phyloP scores from a whole-genome alignment of 108 stramenopile genomes.

The Epipyxis sp. region DNA sequence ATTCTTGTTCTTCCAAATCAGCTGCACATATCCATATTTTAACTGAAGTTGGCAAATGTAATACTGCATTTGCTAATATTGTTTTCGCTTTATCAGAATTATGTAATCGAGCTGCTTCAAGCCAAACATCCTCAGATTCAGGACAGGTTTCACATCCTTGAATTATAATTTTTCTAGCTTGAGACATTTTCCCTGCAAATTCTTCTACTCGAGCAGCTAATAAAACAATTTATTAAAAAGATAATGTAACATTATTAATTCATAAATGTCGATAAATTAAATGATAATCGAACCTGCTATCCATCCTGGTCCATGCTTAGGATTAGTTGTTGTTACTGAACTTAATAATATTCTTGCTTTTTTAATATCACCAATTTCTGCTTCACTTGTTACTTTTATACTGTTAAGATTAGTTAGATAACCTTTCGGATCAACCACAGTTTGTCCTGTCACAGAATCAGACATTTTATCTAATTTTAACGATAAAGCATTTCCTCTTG shows the following conservation, averaged over 20 bases:
- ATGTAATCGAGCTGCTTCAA: conserved; percentile 93
- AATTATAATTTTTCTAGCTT: conserved; percentile 90
- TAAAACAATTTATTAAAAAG: too few relatives aligned
- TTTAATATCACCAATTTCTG: conserved; percentile 86
- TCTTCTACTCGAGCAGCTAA: conserved; percentile 95
- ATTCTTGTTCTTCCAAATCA: conserved; percentile 43
- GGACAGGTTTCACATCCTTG: conserved; percentile 90
- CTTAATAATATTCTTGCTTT: conserved; percentile 89
- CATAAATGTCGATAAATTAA: too few relatives aligned
- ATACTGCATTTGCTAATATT: conserved; percentile 68
- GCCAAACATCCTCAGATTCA: conserved; percentile 92
- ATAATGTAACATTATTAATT: too few relatives aligned
- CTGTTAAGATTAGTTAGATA: conserved; percentile 81
- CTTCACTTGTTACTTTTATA: conserved; percentile 60
- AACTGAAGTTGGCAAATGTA: conserved; percentile 55
- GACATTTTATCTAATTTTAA: conserved; percentile 84
- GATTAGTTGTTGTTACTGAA: conserved; percentile 91
- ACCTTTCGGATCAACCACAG: conserved; percentile 87
- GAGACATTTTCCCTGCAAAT: conserved; percentile 78
- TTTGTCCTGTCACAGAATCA: conserved; percentile 79
- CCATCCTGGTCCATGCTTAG: conserved; percentile 94
- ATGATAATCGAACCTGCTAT: too few relatives aligned
- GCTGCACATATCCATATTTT: conserved; percentile 64
- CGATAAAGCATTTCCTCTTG: conserved; percentile 81
- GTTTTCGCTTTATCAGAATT: conserved; percentile 73